Evolutionary conservation across 116 monocot genomes (phyloP), one percentile per base, ranked within the genome.

Genomic region (Iris pallida): DNA sequence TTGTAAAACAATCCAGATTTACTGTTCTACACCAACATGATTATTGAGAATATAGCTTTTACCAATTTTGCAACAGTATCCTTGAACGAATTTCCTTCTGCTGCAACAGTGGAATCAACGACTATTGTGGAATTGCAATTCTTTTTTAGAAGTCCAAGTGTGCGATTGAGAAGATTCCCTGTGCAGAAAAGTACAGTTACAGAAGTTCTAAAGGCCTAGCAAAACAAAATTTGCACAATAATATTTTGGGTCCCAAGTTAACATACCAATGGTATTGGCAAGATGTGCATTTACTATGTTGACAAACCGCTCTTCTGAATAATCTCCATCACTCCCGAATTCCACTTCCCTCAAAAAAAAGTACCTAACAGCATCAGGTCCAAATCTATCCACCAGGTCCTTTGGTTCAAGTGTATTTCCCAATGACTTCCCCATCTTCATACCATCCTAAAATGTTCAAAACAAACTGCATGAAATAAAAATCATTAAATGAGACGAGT

Each of bases 131-230:
- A 97, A 66, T 90, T 79, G 49, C 97, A 97, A 55, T 92, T 97
- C 73, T 97, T 97, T 64, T 88, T 97, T 65, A 97, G 45, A 66
- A 97, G 85, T 45, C 92, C 92, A 68, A 97, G 92, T 44, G 97
- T 97, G n/a, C 92, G 90, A 59, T 97, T 97, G 19, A 97, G 87
- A 76, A 97, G 97, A 71, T 97, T 97, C 66, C 97, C 92, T 97
- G 81, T 65, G 57, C 15, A 71, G 41, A 79, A 51, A 66, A 65
- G 30, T 48, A 53, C 0, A 13, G 55, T 55, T 16, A 66, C 7
- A 17, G 65, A 16, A 55, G 17, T 4, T 4, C 2, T 7, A 67
- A 30, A 30, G 30, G 30, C 30, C 30, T 30, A 30, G 30, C 11
- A 51, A 51, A 7, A 51, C 49, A 7, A 51, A 51, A 0, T 51